These are phyloP conservation scores for Phytophthora aleatoria DNA, from an alignment of 352 stramenopile genomes.

Conservation along the genomic window DNA sequence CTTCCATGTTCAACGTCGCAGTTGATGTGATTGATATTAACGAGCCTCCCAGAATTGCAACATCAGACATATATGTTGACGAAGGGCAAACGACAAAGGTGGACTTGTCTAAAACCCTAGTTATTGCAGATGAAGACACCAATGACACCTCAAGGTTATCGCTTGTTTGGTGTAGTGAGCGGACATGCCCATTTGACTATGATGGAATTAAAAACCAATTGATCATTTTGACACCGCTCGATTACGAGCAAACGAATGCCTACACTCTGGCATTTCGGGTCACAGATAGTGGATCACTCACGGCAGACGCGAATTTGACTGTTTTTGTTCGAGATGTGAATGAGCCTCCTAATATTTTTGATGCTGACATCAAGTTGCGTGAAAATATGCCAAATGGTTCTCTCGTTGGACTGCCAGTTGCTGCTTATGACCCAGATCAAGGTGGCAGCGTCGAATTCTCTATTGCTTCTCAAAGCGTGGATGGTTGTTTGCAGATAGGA, in stretches of 20 bases:
- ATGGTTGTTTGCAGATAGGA: constrained; percentile 46
- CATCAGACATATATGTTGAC: constrained; percentile 18
- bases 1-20: constrained; percentile 18
- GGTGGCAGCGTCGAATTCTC: constrained; percentile 26
- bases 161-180: constrained; percentile 13
- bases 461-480: constrained; percentile 38
- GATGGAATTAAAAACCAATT: constrained; percentile 1
- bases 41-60: constrained; percentile 20
- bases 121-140: constrained; percentile 19
- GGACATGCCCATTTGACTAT: constrained; percentile 22
- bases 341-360: constrained; percentile 44
- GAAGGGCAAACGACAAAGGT: constrained; percentile 17
- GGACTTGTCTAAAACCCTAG: constrained; percentile 10
- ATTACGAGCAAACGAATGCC: constrained; percentile 26
- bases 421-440: constrained; percentile 26
- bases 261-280: constrained; percentile 35
- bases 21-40: constrained; percentile 29
- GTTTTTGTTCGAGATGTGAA: constrained; percentile 57
- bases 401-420: constrained; percentile 18
- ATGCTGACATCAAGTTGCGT: constrained; percentile 22
- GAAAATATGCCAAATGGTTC: constrained; percentile 42
- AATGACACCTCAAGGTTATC: constrained; percentile 7
- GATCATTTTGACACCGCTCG: constrained; percentile 8
- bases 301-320: constrained; percentile 31
- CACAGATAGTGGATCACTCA: constrained; percentile 35